Conservation (phyloP, 495 filamentous ascomycete species). For the Neurospora sp. region DNA sequence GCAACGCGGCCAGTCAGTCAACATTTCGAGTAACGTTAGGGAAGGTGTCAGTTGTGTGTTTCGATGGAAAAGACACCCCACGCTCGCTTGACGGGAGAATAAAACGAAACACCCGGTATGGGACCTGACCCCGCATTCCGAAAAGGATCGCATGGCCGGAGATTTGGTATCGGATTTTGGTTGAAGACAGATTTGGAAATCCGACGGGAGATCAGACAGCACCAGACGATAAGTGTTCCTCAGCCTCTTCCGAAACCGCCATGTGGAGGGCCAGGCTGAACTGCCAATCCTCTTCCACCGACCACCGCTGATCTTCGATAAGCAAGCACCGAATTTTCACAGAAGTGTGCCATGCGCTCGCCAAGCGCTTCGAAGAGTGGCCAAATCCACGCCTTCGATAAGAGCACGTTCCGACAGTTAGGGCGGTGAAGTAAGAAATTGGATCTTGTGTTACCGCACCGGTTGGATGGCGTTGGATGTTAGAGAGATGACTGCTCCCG, state of each 20-base stretch:
- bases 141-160: not conserved
- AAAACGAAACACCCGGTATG: not conserved
- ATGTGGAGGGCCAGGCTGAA: not conserved
- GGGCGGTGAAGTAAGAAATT: not conserved
- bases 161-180: not conserved
- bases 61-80: not conserved
- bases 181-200: not conserved
- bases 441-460: not conserved
- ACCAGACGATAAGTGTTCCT: not conserved
- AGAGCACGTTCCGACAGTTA: not conserved
- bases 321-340: not conserved
- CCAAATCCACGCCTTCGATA: not conserved
- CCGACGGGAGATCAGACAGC: not conserved
- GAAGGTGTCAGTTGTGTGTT: not conserved
- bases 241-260: not conserved
- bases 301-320: not conserved
- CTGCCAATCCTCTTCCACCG: not conserved
- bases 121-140: conserved; percentile 1
- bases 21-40: not conserved
- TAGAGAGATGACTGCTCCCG: not conserved
- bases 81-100: not conserved
- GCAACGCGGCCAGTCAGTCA: not conserved
- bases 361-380: not conserved
- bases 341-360: not conserved
- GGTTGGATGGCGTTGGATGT: not conserved